These are phyloP conservation scores for Immersiporthe knoxdaviesiana DNA, from an alignment of 2,329 filamentous ascomycete genomes.

Conservation along the genomic window DNA sequence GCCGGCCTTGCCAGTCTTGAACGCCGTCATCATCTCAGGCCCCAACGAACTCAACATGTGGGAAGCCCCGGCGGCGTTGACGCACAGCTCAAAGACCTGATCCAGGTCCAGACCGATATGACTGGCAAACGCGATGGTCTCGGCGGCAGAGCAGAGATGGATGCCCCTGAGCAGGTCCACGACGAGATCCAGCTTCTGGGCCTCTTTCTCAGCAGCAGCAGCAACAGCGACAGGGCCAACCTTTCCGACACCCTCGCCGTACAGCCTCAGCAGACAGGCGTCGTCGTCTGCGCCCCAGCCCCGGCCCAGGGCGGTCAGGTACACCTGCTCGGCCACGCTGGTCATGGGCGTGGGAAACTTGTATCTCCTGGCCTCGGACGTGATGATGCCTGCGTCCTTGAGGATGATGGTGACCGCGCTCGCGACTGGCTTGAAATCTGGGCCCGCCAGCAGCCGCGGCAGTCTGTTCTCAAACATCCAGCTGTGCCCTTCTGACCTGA, in stretches of 20 bases:
- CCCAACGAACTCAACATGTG: conserved; percentile 43
- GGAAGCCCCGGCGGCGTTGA: conserved; percentile 50
- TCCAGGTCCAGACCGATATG: conserved; percentile 48
- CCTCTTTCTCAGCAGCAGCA: conserved; percentile 34
- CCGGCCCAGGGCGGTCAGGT: conserved; percentile 60
- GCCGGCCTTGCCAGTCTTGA: conserved; percentile 36
- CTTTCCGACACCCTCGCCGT: conserved; percentile 44
- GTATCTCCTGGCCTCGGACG: conserved; percentile 61
- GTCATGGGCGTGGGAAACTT: conserved; percentile 65
- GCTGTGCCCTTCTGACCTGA: conserved; percentile 54
- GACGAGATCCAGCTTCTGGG: conserved; percentile 44
- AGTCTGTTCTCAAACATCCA: conserved; percentile 67
- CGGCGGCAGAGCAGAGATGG: conserved; percentile 48
- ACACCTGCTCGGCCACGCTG: conserved; percentile 66
- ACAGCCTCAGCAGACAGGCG: conserved; percentile 47
- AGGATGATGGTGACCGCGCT: conserved; percentile 64
- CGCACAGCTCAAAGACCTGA: conserved; percentile 49
- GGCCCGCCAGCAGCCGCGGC: conserved; percentile 54
- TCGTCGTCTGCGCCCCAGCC: conserved; percentile 56
- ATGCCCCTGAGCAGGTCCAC: conserved; percentile 47
- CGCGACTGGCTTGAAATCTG: conserved; percentile 56
- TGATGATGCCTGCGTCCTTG: conserved; percentile 69
- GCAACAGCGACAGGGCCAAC: conserved; percentile 34
- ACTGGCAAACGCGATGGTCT: conserved; percentile 47
- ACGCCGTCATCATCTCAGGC: conserved; percentile 43